phyloP scores from a whole-genome alignment of 2,329 filamentous ascomycete species.

The Neonectria hederae region DNA sequence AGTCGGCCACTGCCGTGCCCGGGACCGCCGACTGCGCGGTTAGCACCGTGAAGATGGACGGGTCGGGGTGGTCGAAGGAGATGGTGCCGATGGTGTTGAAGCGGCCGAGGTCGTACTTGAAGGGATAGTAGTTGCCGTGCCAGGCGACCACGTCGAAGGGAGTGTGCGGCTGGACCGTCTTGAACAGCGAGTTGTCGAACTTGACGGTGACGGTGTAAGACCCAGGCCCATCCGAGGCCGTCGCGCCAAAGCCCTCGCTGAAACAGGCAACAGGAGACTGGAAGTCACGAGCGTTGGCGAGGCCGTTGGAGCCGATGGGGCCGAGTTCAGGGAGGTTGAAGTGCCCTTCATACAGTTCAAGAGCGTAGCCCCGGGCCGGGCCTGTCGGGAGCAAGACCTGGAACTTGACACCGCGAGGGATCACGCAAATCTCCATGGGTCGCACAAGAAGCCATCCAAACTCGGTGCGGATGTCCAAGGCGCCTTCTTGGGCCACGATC shows the following conservation, averaged over 20 bases:
- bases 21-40: slow-evolving; percentile 69
- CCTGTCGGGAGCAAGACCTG: slow-evolving; percentile 72
- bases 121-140: slow-evolving; percentile 83
- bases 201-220: slow-evolving; percentile 67
- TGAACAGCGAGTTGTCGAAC: slow-evolving; percentile 74
- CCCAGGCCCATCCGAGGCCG: slow-evolving; percentile 49
- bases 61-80: slow-evolving; percentile 81
- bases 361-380: slow-evolving; percentile 75
- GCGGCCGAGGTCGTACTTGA: slow-evolving; percentile 82
- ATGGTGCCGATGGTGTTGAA: slow-evolving; percentile 80
- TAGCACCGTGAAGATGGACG: slow-evolving; percentile 79
- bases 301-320: slow-evolving; percentile 76
- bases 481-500: slow-evolving; percentile 79
- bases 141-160: slow-evolving; percentile 84
- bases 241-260: slow-evolving; percentile 64
- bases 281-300: slow-evolving; percentile 82
- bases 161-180: slow-evolving; percentile 72
- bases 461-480: slow-evolving; percentile 80
- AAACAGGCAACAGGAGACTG: slow-evolving; percentile 76
- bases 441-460: slow-evolving; percentile 78
- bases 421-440: slow-evolving; percentile 80
- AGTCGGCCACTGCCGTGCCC: slow-evolving; percentile 74
- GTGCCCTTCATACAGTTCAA: slow-evolving; percentile 78
- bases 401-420: slow-evolving; percentile 79
- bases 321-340: slow-evolving; percentile 77